Evolutionary conservation across 768 basidiomycete species (phyloP).

Genomic region (Sutorius australiensis): DNA sequence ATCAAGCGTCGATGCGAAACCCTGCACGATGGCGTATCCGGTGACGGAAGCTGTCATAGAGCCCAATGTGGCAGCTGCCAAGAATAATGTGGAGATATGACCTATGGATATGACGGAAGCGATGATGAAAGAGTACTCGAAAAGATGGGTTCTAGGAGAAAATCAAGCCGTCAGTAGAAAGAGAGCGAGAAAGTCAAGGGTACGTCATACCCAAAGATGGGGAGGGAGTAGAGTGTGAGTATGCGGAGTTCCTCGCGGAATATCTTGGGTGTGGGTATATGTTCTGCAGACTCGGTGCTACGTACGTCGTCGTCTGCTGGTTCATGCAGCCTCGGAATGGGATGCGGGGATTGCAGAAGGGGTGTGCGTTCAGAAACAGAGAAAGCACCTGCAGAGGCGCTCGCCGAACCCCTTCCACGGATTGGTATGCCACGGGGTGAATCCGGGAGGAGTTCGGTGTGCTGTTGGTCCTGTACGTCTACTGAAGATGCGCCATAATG

Average conservation of each 20-base stretch:
- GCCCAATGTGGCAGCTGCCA: slow-evolving; percentile 77
- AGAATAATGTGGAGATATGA: slow-evolving; percentile 83
- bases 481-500: slow-evolving; percentile 39
- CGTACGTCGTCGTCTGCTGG: slow-evolving; percentile 29
- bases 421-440: slow-evolving; percentile 21
- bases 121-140: slow-evolving; percentile 84
- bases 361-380: slow-evolving; percentile 52
- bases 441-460: slow-evolving; percentile 6
- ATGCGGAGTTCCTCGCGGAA: slow-evolving; percentile 59
- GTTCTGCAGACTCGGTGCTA: slow-evolving; percentile 12
- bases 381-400: not conserved
- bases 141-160: slow-evolving; percentile 58
- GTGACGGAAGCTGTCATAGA: slow-evolving; percentile 68
- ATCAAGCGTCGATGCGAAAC: slow-evolving; percentile 82
- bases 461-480: slow-evolving; percentile 3
- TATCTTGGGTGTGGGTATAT: slow-evolving; percentile 26
- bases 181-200: not conserved
- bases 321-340: slow-evolving; percentile 57
- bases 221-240: slow-evolving; percentile 61
- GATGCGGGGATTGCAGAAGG: slow-evolving; percentile 43
- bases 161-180: not conserved
- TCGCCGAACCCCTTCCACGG: not conserved
- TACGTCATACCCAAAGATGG: slow-evolving; percentile 61
- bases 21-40: slow-evolving; percentile 66
- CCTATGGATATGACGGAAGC: slow-evolving; percentile 85